Evolutionary conservation across 371 early-diverging fungal genomes (phyloP), one percentile per base, ranked within the genome.

Genomic region (Apophysomyces variabilis): DNA sequence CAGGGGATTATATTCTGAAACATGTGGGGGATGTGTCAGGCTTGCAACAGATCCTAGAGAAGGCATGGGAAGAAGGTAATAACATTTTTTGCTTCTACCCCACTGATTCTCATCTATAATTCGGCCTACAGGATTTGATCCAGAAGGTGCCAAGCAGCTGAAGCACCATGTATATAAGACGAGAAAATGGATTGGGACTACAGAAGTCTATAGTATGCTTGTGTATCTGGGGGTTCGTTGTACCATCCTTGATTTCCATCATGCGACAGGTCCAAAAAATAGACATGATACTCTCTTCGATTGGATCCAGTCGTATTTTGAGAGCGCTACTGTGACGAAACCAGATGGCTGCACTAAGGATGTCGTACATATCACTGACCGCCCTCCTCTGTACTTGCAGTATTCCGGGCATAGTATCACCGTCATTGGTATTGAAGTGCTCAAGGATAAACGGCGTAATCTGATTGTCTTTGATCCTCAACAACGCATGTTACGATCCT

Each of bases 161-260:
- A 69, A 73, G 0, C 73, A 85, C 62, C 81, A 75, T 11, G 86
- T 92, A 7, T 72, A 78, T 43, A 83, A 80, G 32, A 90, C 92
- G 8, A 66, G 77, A 12, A 92, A 90, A 70, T 92, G 93, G 93
- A 92, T 93, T 68, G 93, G 93, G 0, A 85, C 92, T 0, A 89
- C 91, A 1, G 93, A 93, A 64, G 88, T 87, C 0, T 90, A 87
- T 70, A 80, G 85, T 1, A 76, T 91, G 16, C 68, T 93, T 36
- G 78, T 79, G 3, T 89, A 86, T 26, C 68, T 90, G 1, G 90
- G 90, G 11, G 74, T 91, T 38, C 84, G 83, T 0, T 78, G 85
- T 7, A 84, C 78, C 7, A 82, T 92, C 32, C 78, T 88, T 37
- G 92, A 92, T 46, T 92, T 93, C 60, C 90, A 89, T 65, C 73